phyloP scores from a whole-genome alignment of 306 rosid genomes.

The Begonia masoniana region DNA sequence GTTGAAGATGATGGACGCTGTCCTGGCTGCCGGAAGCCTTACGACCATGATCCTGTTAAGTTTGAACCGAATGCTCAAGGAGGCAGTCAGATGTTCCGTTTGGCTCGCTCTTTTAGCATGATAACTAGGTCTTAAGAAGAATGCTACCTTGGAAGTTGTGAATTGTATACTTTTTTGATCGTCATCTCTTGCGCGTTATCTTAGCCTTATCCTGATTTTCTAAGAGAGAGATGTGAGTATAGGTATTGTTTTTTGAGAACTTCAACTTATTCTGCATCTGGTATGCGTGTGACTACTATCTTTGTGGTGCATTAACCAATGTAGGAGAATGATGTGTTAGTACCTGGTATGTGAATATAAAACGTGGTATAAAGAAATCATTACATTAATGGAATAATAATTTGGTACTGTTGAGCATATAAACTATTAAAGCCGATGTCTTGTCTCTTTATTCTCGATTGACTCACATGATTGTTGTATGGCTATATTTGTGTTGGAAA shows the following conservation, averaged over 20 bases:
- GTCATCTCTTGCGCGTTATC: conserved; percentile 27
- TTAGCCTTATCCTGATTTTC: conserved; percentile 30
- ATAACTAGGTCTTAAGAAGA: conserved; percentile 49
- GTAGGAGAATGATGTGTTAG: conserved; percentile 37
- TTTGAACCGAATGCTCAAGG: conserved; percentile 49
- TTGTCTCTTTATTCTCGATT: conserved; percentile 4
- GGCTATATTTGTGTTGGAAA: too few relatives aligned
- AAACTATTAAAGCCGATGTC: not conserved
- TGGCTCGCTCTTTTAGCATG: conserved; percentile 86
- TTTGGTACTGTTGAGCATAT: conserved; percentile 10
- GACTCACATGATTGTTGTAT: conserved; percentile 4
- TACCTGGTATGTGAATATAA: conserved; percentile 78
- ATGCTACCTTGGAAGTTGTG: not conserved
- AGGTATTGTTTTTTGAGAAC: conserved; percentile 38
- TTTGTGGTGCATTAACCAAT: conserved; percentile 51
- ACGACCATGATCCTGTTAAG: conserved; percentile 41
- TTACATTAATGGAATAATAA: conserved; percentile 41
- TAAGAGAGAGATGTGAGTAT: conserved; percentile 34
- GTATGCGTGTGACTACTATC: conserved; percentile 37
- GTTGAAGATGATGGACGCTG: conserved; percentile 88
- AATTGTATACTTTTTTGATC: conserved; percentile 17
- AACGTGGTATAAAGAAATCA: conserved; percentile 66
- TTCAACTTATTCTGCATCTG: conserved; percentile 37
- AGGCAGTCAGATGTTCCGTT: conserved; percentile 42
- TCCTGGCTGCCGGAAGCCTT: conserved; percentile 94